phyloP scores from a whole-genome alignment of 257 asterid species.

The Salvia hispanica region DNA sequence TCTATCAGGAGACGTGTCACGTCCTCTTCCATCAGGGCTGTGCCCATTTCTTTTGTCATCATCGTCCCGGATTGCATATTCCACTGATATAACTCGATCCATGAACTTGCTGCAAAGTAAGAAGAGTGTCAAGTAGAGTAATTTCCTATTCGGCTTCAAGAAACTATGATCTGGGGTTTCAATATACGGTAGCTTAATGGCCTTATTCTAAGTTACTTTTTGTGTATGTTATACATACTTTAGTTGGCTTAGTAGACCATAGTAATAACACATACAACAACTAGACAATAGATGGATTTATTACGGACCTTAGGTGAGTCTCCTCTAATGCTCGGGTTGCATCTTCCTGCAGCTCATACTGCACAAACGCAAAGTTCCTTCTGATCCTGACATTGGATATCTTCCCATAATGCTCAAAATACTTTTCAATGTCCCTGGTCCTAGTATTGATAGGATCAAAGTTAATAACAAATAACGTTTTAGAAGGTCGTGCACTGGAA shows the following conservation, averaged over 20 bases:
- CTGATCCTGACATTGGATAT: constrained; percentile 78
- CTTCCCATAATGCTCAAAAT: constrained; percentile 77
- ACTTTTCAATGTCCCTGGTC: constrained; percentile 80
- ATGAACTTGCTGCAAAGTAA: constrained; percentile 61
- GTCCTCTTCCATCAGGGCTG: constrained; percentile 83
- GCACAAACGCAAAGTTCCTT: constrained; percentile 87
- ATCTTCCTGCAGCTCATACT: constrained; percentile 75
- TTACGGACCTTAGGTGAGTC: constrained; percentile 61
- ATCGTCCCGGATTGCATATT: constrained; percentile 76
- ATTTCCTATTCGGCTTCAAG: neutral
- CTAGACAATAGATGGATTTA: neutral
- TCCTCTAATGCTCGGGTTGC: constrained; percentile 83
- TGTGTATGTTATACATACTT: no score
- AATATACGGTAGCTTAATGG: neutral
- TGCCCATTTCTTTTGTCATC: constrained; percentile 67
- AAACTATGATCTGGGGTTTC: neutral
- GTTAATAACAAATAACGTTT: constrained; percentile 72
- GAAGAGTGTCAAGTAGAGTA: constrained; percentile 1
- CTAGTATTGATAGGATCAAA: constrained; percentile 81
- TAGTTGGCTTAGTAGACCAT: no score
- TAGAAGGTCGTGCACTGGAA: constrained; percentile 65
- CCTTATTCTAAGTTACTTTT: neutral
- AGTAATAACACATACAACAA: neutral
- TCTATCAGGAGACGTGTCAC: constrained; percentile 60
- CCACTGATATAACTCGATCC: constrained; percentile 87